Evolutionary conservation across 331 rosid genomes (phyloP).

Genomic region (Acacia pycnantha): DNA sequence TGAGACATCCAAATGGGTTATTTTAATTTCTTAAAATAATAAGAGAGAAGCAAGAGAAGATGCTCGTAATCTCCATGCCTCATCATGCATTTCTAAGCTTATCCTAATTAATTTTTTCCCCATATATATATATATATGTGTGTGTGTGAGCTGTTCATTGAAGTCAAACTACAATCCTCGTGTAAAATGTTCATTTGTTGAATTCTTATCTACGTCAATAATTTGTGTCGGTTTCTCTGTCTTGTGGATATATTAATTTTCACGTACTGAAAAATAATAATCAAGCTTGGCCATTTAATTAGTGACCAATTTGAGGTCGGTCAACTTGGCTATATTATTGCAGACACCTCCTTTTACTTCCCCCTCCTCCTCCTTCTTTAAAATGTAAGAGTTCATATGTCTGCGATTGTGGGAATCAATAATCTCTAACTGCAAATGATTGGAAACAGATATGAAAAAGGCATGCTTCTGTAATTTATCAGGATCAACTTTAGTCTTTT

Average conservation of each 20-base stretch:
- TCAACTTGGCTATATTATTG: constrained; percentile 18
- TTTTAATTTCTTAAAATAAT: constrained; percentile 22
- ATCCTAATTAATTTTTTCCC: constrained; percentile 42
- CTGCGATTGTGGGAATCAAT: constrained; percentile 46
- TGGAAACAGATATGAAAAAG: constrained; percentile 34
- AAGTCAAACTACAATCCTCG: constrained; percentile 67
- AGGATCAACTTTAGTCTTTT: neutral
- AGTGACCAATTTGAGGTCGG: constrained; percentile 20
- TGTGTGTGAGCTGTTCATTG: constrained; percentile 47
- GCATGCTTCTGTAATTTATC: neutral
- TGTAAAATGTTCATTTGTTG: constrained; percentile 31
- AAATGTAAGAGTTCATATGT: constrained; percentile 15
- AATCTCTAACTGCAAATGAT: constrained; percentile 63
- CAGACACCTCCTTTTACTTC: constrained; percentile 16
- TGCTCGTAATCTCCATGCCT: constrained; percentile 54
- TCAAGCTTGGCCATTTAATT: constrained; percentile 24
- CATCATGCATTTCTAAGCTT: constrained; percentile 46
- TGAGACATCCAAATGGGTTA: constrained; percentile 49
- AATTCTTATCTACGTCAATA: constrained; percentile 31
- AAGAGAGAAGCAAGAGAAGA: constrained; percentile 31
- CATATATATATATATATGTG: neutral
- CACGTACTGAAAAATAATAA: neutral
- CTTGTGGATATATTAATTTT: constrained; percentile 26
- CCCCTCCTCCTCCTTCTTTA: neutral
- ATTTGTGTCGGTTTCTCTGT: constrained; percentile 59